Percentiles rank a stretch among this genome's conserved stretches.
Evolutionary conservation across 2,329 filamentous ascomycete genomes (phyloP).

Genomic region (Colletotrichum horii): DNA sequence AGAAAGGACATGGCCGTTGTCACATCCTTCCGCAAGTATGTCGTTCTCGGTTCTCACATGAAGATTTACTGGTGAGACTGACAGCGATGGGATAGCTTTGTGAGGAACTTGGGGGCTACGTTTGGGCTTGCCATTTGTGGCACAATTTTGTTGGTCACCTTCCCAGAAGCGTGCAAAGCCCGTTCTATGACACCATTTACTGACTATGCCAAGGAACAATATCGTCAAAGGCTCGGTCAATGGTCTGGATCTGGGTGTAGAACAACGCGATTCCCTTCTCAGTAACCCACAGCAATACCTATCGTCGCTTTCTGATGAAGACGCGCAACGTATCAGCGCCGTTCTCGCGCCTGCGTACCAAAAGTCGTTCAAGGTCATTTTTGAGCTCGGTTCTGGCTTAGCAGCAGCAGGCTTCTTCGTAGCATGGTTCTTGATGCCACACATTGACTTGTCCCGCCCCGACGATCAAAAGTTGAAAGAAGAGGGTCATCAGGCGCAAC

Average conservation of each 20-base stretch:
- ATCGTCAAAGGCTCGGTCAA: slow-evolving; percentile 34
- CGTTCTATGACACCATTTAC: neutral
- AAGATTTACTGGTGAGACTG: neutral
- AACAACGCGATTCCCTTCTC: slow-evolving; percentile 30
- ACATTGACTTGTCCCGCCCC: slow-evolving; percentile 39
- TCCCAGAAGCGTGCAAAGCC: neutral
- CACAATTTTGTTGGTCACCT: slow-evolving; percentile 38
- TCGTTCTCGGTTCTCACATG: neutral
- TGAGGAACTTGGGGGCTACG: slow-evolving; percentile 43
- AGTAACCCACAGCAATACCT: slow-evolving; percentile 39
- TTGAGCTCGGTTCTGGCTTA: slow-evolving; percentile 38
- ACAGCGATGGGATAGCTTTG: slow-evolving; percentile 32
- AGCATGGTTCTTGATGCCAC: slow-evolving; percentile 43
- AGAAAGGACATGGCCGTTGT: slow-evolving; percentile 47
- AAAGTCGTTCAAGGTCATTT: slow-evolving; percentile 41
- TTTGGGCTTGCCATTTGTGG: slow-evolving; percentile 44
- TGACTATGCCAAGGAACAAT: slow-evolving; percentile 38
- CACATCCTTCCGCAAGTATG: slow-evolving; percentile 47
- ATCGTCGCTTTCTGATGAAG: slow-evolving; percentile 26
- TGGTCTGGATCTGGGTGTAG: slow-evolving; percentile 26
- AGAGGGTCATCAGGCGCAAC: neutral
- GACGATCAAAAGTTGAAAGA: slow-evolving; percentile 43
- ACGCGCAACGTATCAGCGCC: slow-evolving; percentile 33
- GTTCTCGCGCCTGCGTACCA: slow-evolving; percentile 41
- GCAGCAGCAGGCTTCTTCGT: slow-evolving; percentile 40